phyloP scores from a whole-genome alignment of 176 grass and related monocot genomes.

The Oryza nivara region DNA sequence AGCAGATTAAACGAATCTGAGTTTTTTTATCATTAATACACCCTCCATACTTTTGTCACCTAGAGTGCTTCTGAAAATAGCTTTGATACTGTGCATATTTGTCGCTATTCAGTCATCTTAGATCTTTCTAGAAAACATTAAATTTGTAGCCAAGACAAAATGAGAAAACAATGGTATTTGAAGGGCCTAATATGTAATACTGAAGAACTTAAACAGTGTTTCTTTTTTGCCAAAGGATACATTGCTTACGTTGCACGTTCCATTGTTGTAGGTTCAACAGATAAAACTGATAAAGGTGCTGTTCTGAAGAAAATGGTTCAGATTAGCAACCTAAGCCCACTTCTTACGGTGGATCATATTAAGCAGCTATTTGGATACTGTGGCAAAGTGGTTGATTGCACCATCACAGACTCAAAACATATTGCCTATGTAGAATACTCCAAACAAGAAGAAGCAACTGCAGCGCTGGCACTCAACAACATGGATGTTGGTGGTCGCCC shows the following conservation, averaged over 20 bases:
- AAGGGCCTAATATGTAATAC: neutral
- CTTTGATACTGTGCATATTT: neutral
- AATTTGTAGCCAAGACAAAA: neutral
- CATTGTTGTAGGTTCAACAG: constrained; percentile 56
- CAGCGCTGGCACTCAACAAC: constrained; percentile 76
- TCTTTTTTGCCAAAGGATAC: neutral
- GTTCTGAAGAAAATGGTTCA: constrained; percentile 86
- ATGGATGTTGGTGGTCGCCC: constrained; percentile 83
- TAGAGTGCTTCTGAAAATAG: neutral
- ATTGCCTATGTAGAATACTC: constrained; percentile 88
- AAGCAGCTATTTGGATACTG: constrained; percentile 89
- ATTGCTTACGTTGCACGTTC: constrained; percentile 21
- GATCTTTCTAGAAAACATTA: neutral
- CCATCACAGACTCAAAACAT: constrained; percentile 79
- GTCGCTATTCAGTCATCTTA: neutral
- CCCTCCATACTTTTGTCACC: no score
- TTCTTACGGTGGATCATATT: constrained; percentile 77
- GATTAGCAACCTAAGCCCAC: constrained; percentile 91
- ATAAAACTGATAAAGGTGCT: constrained; percentile 62
- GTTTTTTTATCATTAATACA: neutral
- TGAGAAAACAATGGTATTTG: neutral
- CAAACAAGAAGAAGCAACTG: constrained; percentile 87
- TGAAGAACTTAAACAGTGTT: neutral
- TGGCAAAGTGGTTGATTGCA: constrained; percentile 88
- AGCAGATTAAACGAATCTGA: neutral